Evolutionary conservation across 2,329 filamentous ascomycete genomes (phyloP).

Genomic region (Lasiodiplodia sp.): DNA sequence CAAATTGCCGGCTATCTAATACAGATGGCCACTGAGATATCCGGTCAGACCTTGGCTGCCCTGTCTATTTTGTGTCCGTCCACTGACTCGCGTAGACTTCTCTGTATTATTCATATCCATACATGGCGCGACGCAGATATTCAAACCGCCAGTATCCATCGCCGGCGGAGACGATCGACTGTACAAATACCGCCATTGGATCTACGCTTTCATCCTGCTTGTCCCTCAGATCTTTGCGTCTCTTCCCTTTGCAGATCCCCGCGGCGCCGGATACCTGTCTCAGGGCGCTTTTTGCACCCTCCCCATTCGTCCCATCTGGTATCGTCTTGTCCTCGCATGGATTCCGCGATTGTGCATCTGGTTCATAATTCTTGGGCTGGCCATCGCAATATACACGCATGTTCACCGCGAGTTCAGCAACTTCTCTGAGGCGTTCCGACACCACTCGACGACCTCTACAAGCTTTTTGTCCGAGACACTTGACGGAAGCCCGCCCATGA

Average conservation of each 20-base stretch:
- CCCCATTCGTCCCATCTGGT: conserved; percentile 72
- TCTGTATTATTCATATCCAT: conserved; percentile 76
- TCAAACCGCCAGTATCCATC: conserved; percentile 57
- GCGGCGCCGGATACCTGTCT: conserved; percentile 63
- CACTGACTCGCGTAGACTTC: conserved; percentile 58
- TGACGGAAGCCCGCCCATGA: neutral
- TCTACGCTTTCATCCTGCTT: conserved; percentile 65
- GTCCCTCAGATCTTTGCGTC: conserved; percentile 67
- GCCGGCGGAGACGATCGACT: conserved; percentile 65
- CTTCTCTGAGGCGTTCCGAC: conserved; percentile 19
- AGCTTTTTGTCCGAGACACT: conserved; percentile 1
- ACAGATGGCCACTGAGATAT: conserved; percentile 70
- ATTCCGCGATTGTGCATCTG: conserved; percentile 76
- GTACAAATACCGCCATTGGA: conserved; percentile 69
- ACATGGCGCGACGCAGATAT: conserved; percentile 76
- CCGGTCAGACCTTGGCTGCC: conserved; percentile 53
- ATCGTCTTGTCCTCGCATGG: conserved; percentile 73
- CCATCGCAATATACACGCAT: conserved; percentile 74
- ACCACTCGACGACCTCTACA: neutral
- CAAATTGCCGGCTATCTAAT: conserved; percentile 74
- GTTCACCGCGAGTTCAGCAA: conserved; percentile 23
- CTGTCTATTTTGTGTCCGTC: conserved; percentile 26
- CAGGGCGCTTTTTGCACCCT: conserved; percentile 75
- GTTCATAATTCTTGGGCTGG: conserved; percentile 68
- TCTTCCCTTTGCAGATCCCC: conserved; percentile 65